Conservation (phyloP, 169 alveolate species). For the Babesia bigemina region DNA sequence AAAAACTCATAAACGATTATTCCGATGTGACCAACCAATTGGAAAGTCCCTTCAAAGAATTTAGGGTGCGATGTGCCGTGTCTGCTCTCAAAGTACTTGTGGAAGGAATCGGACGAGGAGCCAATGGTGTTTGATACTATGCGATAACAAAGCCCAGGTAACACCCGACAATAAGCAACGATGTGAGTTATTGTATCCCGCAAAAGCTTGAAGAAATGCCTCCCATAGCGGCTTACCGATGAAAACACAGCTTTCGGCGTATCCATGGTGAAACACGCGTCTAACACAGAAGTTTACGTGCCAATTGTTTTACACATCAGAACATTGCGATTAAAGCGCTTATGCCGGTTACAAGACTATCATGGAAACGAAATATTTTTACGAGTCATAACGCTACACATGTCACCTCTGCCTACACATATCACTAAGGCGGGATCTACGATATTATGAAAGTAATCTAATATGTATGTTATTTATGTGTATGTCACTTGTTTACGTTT, state of each 20-base stretch:
- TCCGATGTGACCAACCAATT: conserved; percentile 25
- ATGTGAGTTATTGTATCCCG: background rate
- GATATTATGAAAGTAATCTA: too few relatives aligned
- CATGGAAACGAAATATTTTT: too few relatives aligned
- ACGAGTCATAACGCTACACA: too few relatives aligned
- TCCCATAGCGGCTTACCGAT: background rate
- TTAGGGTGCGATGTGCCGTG: conserved; percentile 59
- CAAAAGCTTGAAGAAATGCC: background rate
- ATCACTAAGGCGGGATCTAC: too few relatives aligned
- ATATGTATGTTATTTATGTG: too few relatives aligned
- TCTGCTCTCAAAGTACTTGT: conserved; percentile 22
- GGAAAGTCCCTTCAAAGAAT: conserved; percentile 45
- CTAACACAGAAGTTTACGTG: too few relatives aligned
- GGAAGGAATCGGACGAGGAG: conserved; percentile 6
- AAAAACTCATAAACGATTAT: background rate
- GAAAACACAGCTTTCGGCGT: background rate
- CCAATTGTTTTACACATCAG: too few relatives aligned
- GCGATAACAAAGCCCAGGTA: background rate
- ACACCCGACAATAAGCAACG: background rate
- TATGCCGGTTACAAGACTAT: too few relatives aligned
- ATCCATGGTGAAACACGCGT: conserved; percentile 10
- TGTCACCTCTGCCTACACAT: too few relatives aligned
- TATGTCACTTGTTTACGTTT: too few relatives aligned
- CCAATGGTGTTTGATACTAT: conserved; percentile 3
- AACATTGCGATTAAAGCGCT: too few relatives aligned